These are phyloP conservation scores for Penicillium sp. DNA, from an alignment of 2,329 filamentous ascomycete genomes.

Conservation along the genomic window DNA sequence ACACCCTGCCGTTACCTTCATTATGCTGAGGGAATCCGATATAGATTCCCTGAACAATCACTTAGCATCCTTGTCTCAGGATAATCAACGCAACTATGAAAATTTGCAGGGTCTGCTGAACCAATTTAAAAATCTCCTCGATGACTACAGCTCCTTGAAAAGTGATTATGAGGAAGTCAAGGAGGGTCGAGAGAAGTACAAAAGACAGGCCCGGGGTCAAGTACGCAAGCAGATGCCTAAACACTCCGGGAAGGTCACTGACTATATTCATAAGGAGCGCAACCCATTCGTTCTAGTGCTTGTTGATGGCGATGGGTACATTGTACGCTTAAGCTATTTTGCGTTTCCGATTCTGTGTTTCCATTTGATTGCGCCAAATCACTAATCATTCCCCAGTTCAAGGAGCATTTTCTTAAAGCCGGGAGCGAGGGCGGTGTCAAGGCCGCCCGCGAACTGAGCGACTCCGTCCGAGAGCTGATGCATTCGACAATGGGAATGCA, in stretches of 20 bases:
- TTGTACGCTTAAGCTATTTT: conserved; percentile 23
- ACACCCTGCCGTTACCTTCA: conserved; percentile 17
- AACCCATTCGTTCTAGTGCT: conserved; percentile 63
- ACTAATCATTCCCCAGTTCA: conserved; percentile 53
- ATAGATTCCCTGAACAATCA: conserved; percentile 25
- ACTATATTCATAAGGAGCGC: conserved; percentile 38
- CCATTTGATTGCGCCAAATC: neutral
- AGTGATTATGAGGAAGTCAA: conserved; percentile 60
- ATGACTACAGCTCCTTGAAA: conserved; percentile 56
- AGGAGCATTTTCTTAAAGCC: conserved; percentile 49
- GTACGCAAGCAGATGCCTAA: conserved; percentile 20
- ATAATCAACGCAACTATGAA: conserved; percentile 31
- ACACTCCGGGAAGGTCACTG: conserved; percentile 4
- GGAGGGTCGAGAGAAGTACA: conserved; percentile 56
- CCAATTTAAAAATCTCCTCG: conserved; percentile 49
- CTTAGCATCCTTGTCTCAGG: conserved; percentile 16
- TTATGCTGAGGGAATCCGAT: conserved; percentile 25
- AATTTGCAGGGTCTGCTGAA: conserved; percentile 35
- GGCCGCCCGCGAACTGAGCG: conserved; percentile 56
- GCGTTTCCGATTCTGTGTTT: neutral
- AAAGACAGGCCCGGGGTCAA: conserved; percentile 51
- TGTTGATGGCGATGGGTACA: conserved; percentile 63
- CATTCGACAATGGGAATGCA: conserved; percentile 41
- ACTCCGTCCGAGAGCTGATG: conserved; percentile 51
- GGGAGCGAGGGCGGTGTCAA: conserved; percentile 56